Evolutionary conservation across 208 protist species (phyloP), one percentile per base, ranked within the genome.

Genomic region (Trichomonas gallinae): DNA sequence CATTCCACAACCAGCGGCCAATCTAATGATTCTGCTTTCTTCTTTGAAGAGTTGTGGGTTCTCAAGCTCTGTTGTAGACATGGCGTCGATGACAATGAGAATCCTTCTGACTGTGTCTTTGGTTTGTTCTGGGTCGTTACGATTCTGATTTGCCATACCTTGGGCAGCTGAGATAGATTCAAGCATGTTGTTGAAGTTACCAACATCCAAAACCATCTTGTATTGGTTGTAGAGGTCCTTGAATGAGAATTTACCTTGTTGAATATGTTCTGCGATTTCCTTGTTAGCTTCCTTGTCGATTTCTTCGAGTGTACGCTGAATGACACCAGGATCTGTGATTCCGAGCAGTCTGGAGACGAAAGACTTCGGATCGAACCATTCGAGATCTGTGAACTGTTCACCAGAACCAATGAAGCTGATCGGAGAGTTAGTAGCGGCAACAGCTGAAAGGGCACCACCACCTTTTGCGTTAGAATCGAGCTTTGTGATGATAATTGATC

Each of bases 401-500:
- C 99, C 99, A 9, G 58, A 99, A 96, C 99, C 99, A 97, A 99
- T 99, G 97, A 99, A 99, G 36, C 99, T 98, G 96, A 99, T 99
- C 26, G 99, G 99, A 83, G 98, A 98, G 96, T 98, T 97, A 38
- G 99, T 99, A 42, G 99, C 99, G 2, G 99, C 99, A 98, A 98
- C 97, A n/a, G 97, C 97, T 4, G 97, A 97, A 44, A 98, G 96
- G 13, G 97, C 99, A 97, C 99, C 99, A 97, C 99, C 99, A 97
- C 99, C 99, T 96, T 99, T 99, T 42, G 99, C 99, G 89, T 99
- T 98, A 97, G 99, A 98, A 97, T 99, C 99, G 34, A 99, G 97
- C 98, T 99, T 99, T 13, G 99, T 99, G 63, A 99, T 98, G 97
- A 99, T 99, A 44, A 99, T 98, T 45, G 98, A 99, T 81, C 99